Evolutionary conservation across 2,329 filamentous ascomycete genomes (phyloP), one percentile per base, ranked within the genome.

Genomic region (Fusarium austroafricanum): DNA sequence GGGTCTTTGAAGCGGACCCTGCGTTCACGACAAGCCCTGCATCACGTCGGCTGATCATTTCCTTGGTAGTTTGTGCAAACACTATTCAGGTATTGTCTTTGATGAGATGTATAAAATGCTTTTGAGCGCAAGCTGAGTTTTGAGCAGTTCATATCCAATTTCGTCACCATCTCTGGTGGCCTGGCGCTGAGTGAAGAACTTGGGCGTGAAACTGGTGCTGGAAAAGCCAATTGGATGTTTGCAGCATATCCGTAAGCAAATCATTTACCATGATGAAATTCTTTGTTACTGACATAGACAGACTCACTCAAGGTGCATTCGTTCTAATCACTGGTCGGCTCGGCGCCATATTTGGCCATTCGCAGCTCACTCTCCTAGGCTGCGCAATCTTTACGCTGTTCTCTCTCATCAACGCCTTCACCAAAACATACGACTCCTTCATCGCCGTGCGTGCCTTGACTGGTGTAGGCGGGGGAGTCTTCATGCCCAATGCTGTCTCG

Each of bases 401-500:
- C 64, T 80, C 81, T 0, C 68, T 86, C 2, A 75, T 76, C 11
- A 82, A 79, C 46, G 82, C 79, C 1, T 85, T 85, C 54, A 81
- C 77, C 40, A 76, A 73, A 3, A 78, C 75, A 4, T 81, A 81
- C 39, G 74, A 81, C 5, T 71, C 79, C 0, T 84, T 86, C 57
- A 75, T 80, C 21, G 74, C 79, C 2, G 75, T 80, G 37, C 78
- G 84, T 3, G 84, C 81, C 4, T 68, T 87, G 5, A 79, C 79
- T 1, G 85, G 86, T 1, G 31, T 76, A 9, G 84, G 85, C 1
- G 84, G 83, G 2, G 84, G 81, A 0, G 76, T 85, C 17, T 73
- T 86, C n/a, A 79, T 86, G 74, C 84, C 85, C 0, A 87, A 86
- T 65, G 81, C 83, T 0, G 78, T 87, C 0, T 84, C 84, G 0